These are phyloP conservation scores for Ganoderma boninense DNA, from an alignment of 1,284 basidiomycete genomes.

Conservation along the genomic window DNA sequence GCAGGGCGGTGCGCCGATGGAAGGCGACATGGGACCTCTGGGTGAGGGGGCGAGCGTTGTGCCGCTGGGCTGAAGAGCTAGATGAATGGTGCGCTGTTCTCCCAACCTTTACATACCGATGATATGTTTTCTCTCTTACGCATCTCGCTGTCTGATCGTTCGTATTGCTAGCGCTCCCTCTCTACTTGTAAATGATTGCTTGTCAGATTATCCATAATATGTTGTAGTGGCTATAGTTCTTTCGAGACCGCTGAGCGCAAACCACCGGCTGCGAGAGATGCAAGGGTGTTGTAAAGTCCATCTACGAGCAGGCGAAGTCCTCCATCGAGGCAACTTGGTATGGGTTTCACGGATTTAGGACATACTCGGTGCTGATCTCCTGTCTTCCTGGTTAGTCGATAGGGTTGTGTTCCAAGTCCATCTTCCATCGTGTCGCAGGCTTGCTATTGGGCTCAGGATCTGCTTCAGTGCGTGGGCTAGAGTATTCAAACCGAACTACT, in stretches of 20 bases:
- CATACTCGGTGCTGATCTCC: not conserved
- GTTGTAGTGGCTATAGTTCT: slow-evolving; percentile 26
- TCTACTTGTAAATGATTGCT: slow-evolving; percentile 24
- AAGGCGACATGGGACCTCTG: slow-evolving; percentile 45
- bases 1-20: slow-evolving; percentile 39
- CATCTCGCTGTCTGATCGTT: slow-evolving; percentile 21
- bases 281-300: not conserved
- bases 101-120: slow-evolving; percentile 10
- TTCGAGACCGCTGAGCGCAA: not conserved
- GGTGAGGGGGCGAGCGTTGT: slow-evolving; percentile 40
- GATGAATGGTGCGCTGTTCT: not conserved
- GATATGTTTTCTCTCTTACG: slow-evolving; percentile 3
- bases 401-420: not conserved
- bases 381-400: not conserved
- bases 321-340: not conserved
- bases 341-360: not conserved
- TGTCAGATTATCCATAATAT: slow-evolving; percentile 27
- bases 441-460: not conserved
- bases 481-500: too few relatives aligned
- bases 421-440: not conserved
- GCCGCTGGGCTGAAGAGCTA: slow-evolving; percentile 36
- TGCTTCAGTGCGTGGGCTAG: not conserved
- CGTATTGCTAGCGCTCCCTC: slow-evolving; percentile 13
- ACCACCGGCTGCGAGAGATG: not conserved
- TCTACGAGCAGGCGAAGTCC: not conserved